Evolutionary conservation across 2,329 filamentous ascomycete species (phyloP), one percentile per base, ranked within the genome.

Genomic region (Cercospora sesami): DNA sequence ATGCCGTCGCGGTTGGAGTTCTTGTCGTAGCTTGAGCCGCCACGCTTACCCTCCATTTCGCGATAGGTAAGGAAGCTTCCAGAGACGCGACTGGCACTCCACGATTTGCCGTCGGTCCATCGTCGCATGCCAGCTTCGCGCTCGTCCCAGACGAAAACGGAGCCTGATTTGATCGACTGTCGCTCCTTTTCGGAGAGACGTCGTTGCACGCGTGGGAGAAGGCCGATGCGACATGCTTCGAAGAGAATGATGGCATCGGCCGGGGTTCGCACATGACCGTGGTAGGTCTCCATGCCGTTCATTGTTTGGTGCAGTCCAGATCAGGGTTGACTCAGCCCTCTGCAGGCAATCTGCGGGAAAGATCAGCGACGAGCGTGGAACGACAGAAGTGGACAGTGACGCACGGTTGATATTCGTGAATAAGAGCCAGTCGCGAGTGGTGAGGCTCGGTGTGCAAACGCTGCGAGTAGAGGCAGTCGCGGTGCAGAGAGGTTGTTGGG

Each of bases 121-220:
- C 95, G 86, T 76, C 95, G 87, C 95, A 99, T 99, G 73, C 95
- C 95, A 10, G 95, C 95, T 83, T 99, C 95, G 74, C 94, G 86
- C 84, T 99, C 95, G 80, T 99, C 95, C 95, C 95, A 99, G n/a
- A 99, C 95, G 76, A 98, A 99, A 3, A 99, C 94, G 0, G 95
- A 99, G 53, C 95, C 95, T 0, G 94, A 97, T 77, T 93, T 90
- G 79, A 99, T 99, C 4, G 93, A 93, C 78, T 97, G 94, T 69
- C 95, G 88, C 82, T 99, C 95, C 82, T 98, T 98, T 81, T 99
- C 95, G 2, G 95, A 98, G 68, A 97, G 83, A 75, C 95, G 87
- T 73, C 95, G 87, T 83, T 98, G 95, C 5, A 99, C 95, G 73
- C 95, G 89, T 31, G 95, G 95, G 59, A 98, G 83, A 60, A 96